Evolutionary conservation across 73 alveolate genomes (phyloP).

Genomic region (Uronychia setigera): DNA sequence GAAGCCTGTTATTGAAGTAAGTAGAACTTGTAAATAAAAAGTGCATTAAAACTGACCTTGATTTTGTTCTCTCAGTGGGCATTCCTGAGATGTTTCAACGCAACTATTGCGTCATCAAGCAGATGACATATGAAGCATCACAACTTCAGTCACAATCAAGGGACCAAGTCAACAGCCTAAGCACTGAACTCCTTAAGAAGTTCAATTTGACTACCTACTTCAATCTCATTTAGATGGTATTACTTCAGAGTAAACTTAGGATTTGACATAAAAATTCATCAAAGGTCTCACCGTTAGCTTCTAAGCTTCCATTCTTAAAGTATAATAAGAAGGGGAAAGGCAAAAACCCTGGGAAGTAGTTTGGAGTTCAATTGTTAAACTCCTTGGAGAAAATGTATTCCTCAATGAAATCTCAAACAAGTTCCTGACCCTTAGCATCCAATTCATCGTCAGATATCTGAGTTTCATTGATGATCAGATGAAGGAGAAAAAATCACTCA

Average conservation of each 20-base stretch:
- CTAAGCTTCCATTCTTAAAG: too few relatives aligned
- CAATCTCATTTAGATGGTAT: neutral
- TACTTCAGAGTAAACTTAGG: too few relatives aligned
- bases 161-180: neutral
- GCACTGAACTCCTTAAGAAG: neutral
- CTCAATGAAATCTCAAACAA: neutral
- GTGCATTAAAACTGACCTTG: neutral
- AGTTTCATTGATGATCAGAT: neutral
- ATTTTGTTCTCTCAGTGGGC: neutral
- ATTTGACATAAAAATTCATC: too few relatives aligned
- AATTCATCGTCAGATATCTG: neutral
- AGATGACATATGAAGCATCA: neutral
- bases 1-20: neutral
- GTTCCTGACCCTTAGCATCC: neutral
- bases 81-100: neutral
- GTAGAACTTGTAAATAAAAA: neutral
- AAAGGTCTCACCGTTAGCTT: too few relatives aligned
- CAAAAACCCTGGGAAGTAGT: too few relatives aligned
- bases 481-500: neutral
- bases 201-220: neutral
- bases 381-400: too few relatives aligned
- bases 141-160: neutral
- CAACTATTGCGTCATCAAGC: neutral
- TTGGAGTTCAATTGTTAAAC: too few relatives aligned
- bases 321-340: too few relatives aligned